These are phyloP conservation scores for Fusarium temperatum DNA, from an alignment of 2,329 filamentous ascomycete species.

Conservation along the genomic window DNA sequence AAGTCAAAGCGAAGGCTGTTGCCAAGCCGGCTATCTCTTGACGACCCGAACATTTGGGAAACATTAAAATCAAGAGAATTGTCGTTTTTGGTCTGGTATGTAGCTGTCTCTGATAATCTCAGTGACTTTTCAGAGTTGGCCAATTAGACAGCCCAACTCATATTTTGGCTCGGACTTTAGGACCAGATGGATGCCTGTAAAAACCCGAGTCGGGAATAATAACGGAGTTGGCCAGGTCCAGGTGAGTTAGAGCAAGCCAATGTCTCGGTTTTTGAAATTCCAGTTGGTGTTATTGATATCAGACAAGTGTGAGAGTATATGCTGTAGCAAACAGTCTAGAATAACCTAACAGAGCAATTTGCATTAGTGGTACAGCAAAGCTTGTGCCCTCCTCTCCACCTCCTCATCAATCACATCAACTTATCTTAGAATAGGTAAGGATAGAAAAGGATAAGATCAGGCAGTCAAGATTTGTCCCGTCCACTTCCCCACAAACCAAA, in stretches of 20 bases:
- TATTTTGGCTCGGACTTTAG: background rate
- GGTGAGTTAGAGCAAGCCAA: background rate
- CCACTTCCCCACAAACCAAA: conserved; percentile 35
- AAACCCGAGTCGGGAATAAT: conserved; percentile 12
- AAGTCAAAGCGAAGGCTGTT: conserved; percentile 2
- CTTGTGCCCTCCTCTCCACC: background rate
- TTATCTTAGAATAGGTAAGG: background rate
- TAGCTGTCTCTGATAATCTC: background rate
- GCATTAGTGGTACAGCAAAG: conserved; percentile 13
- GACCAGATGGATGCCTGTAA: background rate
- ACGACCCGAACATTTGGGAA: conserved; percentile 26
- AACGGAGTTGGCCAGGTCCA: background rate
- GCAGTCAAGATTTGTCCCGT: conserved; percentile 30
- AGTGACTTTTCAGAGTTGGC: conserved; percentile 1
- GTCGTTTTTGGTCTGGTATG: conserved; percentile 2
- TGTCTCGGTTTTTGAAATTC: background rate
- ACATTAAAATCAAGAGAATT: background rate
- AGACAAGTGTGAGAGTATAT: background rate
- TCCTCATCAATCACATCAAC: conserved; percentile 2
- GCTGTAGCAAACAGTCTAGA: background rate
- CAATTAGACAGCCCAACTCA: background rate
- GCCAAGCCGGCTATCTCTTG: conserved; percentile 30
- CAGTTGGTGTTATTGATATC: background rate
- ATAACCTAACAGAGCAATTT: background rate
- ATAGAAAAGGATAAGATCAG: conserved; percentile 2